phyloP scores from a whole-genome alignment of 192 early-diverging fungal genomes.

The Ambispora gerdemannii region DNA sequence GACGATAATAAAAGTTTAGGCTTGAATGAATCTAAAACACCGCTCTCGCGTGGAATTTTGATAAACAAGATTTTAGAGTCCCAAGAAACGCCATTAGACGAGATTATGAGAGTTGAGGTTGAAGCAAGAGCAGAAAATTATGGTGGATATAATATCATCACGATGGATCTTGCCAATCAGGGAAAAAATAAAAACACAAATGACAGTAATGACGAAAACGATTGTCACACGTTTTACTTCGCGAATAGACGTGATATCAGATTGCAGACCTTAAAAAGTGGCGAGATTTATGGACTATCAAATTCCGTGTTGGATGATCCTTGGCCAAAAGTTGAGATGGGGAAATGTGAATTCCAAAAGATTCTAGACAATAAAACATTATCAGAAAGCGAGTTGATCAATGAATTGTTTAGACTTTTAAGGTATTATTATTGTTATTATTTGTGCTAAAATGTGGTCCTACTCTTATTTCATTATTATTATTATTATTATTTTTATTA shows the following conservation, averaged over 20 bases:
- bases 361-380: constrained; percentile 14
- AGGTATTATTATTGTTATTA: too few species aligned
- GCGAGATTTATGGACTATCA: constrained; percentile 38
- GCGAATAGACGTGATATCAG: constrained; percentile 30
- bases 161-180: constrained; percentile 24
- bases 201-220: neutral
- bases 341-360: constrained; percentile 21
- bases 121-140: constrained; percentile 12
- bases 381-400: constrained; percentile 31
- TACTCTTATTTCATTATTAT: neutral
- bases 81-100: neutral
- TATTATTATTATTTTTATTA: neutral
- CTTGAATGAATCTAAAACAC: too few species aligned
- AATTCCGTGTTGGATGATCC: constrained; percentile 36
- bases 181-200: neutral
- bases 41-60: constrained; percentile 37
- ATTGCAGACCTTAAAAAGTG: constrained; percentile 12
- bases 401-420: constrained; percentile 35
- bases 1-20: neutral
- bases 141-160: constrained; percentile 42
- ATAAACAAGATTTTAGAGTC: constrained; percentile 35
- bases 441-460: too few species aligned
- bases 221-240: constrained; percentile 24
- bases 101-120: constrained; percentile 19
- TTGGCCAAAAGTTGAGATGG: constrained; percentile 41